Base-by-base conservation (phyloP, 2,329 filamentous ascomycete genomes). In the Tympanopsis confertula region DNA sequence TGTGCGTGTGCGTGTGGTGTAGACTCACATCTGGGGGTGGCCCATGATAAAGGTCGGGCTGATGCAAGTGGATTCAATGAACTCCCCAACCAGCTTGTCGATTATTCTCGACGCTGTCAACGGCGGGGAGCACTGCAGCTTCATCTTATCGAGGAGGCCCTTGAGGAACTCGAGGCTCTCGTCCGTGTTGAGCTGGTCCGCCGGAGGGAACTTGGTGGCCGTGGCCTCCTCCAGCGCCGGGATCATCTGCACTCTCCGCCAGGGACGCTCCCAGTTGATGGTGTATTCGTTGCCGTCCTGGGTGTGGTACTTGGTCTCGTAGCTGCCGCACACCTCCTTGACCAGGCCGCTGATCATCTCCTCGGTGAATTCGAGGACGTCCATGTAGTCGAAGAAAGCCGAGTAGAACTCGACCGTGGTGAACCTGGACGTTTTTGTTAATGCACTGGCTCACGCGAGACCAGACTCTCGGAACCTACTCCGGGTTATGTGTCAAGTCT, bases 401-500 rank as follows among this genome's bases (percentile, higher is more conserved):
- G 84, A 80, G 64, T 98, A 98, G 65, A 95, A 96, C 61, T 98
- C 91, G 59, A 86, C 86, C 19, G 86, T 94, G 30, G 91, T 96
- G 68, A 98, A 98, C 58, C 98, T 91, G 28, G 85, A 91, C 68
- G 96, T 98, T 70, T 98, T 91, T 5, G 91, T 98, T 37, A 91
- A 67, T n/a, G n/a, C n/a, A n/a, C n/a, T n/a, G n/a, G n/a, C n/a
- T n/a, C n/a, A n/a, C n/a, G n/a, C n/a, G n/a, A n/a, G n/a, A n/a
- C n/a, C n/a, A n/a, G n/a, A n/a, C n/a, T n/a, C n/a, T n/a, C n/a
- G n/a, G n/a, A n/a, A n/a, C n/a, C n/a, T n/a, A n/a, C 22, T 26
- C 22, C 22, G 22, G 22, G n/a, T n/a, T 26, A 26, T 26, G 22
- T 7, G 22, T 26, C 7, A 26, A n/a, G n/a, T 26, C n/a, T n/a